These are phyloP conservation scores for Colletotrichum graminicola DNA, from an alignment of 2,329 filamentous ascomycete genomes.

Conservation along the genomic window DNA sequence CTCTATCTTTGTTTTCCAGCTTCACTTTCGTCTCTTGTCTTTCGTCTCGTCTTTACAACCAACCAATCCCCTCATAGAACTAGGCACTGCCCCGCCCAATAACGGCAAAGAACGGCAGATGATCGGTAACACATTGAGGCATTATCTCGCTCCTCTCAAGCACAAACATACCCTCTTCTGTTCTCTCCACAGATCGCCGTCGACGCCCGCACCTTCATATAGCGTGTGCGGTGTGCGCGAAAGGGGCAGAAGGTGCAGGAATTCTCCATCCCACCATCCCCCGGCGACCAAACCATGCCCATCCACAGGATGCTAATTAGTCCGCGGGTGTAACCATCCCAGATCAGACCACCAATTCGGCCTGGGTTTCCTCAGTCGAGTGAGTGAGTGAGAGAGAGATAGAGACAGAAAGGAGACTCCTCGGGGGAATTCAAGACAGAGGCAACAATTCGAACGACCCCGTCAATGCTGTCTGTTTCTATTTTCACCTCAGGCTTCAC, in stretches of 20 bases:
- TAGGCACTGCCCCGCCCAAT: constrained; percentile 13
- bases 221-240: not conserved
- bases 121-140: constrained; percentile 15
- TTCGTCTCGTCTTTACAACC: not conserved
- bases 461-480: not conserved
- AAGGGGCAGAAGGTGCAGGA: not conserved
- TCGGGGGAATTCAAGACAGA: constrained; percentile 9
- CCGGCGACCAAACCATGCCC: not conserved
- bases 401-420: constrained; percentile 1
- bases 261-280: not conserved
- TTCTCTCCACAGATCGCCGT: constrained; percentile 9
- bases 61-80: not conserved
- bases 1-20: not conserved
- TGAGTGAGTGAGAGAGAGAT: no score
- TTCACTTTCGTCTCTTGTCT: constrained; percentile 15
- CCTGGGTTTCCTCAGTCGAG: not conserved
- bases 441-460: constrained; percentile 14
- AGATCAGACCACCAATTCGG: constrained; percentile 8
- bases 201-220: constrained; percentile 31
- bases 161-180: not conserved
- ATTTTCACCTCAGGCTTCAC: not conserved
- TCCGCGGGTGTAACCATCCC: constrained; percentile 10
- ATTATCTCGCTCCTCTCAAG: constrained; percentile 26
- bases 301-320: not conserved
- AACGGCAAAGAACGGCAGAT: constrained; percentile 9